These are phyloP conservation scores for Lactarius pseudohatsudake DNA, from an alignment of 768 basidiomycete genomes.

Conservation along the genomic window DNA sequence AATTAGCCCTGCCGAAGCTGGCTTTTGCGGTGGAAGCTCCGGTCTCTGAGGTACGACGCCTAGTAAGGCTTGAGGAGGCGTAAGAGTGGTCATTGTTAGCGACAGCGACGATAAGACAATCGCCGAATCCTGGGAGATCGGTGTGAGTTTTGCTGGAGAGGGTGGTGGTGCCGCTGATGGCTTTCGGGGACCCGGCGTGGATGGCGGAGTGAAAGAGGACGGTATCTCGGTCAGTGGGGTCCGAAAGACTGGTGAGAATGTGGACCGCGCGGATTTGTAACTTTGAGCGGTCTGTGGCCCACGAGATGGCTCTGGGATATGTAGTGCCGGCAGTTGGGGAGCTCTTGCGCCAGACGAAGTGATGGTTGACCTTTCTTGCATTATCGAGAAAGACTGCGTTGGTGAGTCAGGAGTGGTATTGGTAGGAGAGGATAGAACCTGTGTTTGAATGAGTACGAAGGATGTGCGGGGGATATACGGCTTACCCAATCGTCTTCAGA, in stretches of 20 bases:
- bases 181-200: neutral
- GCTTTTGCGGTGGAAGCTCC: neutral
- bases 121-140: neutral
- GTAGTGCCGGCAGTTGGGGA: neutral
- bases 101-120: neutral
- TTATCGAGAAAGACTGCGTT: neutral
- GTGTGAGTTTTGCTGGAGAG: neutral
- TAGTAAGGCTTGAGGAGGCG: neutral
- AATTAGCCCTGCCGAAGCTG: neutral
- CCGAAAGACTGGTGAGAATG: neutral
- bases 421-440: conserved; percentile 1
- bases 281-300: neutral
- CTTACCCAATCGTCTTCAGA: neutral
- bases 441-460: neutral
- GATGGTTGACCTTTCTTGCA: neutral
- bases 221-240: neutral
- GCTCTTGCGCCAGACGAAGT: neutral
- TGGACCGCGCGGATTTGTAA: neutral
- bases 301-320: neutral
- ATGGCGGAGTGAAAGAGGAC: neutral
- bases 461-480: neutral
- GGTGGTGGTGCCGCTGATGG: neutral
- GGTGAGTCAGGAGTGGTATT: neutral
- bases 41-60: neutral
- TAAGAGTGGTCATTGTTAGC: neutral